These are phyloP conservation scores for Rhytidiadelphus loreus DNA, from an alignment of 225 moss, liverwort and hornwort genomes.

Conservation along the genomic window DNA sequence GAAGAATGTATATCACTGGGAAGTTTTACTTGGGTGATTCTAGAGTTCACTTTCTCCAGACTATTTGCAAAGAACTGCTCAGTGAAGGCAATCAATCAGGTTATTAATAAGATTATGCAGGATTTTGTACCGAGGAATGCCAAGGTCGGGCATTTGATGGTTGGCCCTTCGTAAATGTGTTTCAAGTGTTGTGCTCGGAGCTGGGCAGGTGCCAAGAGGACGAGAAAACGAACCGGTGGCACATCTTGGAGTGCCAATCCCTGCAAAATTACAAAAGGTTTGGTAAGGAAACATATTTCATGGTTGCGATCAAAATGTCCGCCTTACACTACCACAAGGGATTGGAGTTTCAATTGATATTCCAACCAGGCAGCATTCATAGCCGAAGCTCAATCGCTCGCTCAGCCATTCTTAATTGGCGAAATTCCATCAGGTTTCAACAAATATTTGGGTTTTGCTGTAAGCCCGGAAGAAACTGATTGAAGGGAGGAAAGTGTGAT, in stretches of 20 bases:
- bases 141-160: slow-evolving; percentile 51
- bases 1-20: neutral
- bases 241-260: slow-evolving; percentile 52
- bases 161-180: slow-evolving; percentile 33
- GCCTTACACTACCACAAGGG: neutral
- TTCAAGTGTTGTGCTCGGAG: slow-evolving; percentile 49
- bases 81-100: neutral
- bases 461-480: neutral
- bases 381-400: neutral
- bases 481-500: neutral
- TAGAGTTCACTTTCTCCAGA: neutral
- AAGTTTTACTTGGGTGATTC: neutral
- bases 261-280: slow-evolving; percentile 1
- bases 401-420: neutral
- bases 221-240: slow-evolving; percentile 37
- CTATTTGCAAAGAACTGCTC: neutral
- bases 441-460: neutral
- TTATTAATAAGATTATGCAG: neutral
- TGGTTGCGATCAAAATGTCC: neutral
- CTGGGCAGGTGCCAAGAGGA: slow-evolving; percentile 53
- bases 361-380: neutral
- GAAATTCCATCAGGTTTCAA: neutral
- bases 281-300: neutral
- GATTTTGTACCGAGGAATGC: slow-evolving; percentile 34
- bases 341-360: neutral